Evolutionary conservation across 1,284 basidiomycete genomes (phyloP).

Genomic region (Boletus smithii): DNA sequence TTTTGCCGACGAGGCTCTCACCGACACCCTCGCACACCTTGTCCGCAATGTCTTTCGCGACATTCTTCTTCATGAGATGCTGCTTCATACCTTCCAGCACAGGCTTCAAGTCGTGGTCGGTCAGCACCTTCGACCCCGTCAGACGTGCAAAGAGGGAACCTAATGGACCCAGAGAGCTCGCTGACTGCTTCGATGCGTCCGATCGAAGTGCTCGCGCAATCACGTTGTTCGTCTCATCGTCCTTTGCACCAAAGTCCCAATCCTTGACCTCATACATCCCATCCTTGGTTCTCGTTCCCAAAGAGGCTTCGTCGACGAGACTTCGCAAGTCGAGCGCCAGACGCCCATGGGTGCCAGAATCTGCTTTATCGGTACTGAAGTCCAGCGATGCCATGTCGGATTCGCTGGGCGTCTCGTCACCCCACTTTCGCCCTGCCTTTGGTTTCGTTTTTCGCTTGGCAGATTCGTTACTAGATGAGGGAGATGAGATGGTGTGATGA

Average conservation of each 20-base stretch:
- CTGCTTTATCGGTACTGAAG: conserved; percentile 62
- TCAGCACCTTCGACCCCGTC: conserved; percentile 81
- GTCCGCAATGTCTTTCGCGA: conserved; percentile 92
- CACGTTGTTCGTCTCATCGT: conserved; percentile 51
- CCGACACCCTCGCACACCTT: conserved; percentile 94
- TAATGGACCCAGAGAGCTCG: conserved; percentile 60
- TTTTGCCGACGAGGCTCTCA: conserved; percentile 85
- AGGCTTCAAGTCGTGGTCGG: conserved; percentile 80
- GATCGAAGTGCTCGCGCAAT: conserved; percentile 55
- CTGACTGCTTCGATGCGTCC: conserved; percentile 35
- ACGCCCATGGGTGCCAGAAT: conserved; percentile 32
- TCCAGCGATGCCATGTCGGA: conserved; percentile 89
- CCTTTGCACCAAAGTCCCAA: conserved; percentile 66
- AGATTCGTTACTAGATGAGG: conserved; percentile 54
- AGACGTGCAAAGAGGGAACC: conserved; percentile 79
- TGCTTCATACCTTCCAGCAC: conserved; percentile 94
- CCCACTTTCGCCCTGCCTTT: conserved; percentile 92
- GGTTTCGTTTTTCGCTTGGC: conserved; percentile 58
- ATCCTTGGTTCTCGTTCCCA: conserved; percentile 76
- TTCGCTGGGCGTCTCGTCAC: conserved; percentile 72
- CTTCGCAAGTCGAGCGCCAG: conserved; percentile 52
- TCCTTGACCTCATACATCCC: conserved; percentile 95
- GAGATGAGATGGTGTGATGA: conserved; percentile 5
- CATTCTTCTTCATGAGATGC: conserved; percentile 98
- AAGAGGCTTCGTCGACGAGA: conserved; percentile 74